phyloP scores from a whole-genome alignment of 2,329 filamentous ascomycete genomes.

The Colletotrichum somersetense region DNA sequence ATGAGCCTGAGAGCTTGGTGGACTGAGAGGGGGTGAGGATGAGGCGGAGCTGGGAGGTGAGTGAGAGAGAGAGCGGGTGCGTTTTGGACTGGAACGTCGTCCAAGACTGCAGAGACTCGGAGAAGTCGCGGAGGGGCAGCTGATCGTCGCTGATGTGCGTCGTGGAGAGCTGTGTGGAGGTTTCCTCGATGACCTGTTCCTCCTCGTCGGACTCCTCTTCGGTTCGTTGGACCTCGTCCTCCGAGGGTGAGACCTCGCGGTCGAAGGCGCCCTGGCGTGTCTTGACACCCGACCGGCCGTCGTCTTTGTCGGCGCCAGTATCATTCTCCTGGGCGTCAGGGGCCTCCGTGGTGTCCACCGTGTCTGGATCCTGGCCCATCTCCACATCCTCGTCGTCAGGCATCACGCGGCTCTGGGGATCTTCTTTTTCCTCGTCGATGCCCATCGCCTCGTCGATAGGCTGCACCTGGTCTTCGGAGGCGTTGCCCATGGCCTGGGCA shows the following conservation, averaged over 20 bases:
- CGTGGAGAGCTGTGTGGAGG: conserved; percentile 75
- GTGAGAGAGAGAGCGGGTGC: conserved; percentile 84
- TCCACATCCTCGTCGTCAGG: conserved; percentile 64
- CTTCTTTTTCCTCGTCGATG: conserved; percentile 79
- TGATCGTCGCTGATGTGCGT: conserved; percentile 73
- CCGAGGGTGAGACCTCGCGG: conserved; percentile 58
- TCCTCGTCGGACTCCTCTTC: conserved; percentile 62
- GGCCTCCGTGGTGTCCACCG: conserved; percentile 56
- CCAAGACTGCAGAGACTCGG: conserved; percentile 81
- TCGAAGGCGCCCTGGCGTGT: conserved; percentile 71
- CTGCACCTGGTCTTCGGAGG: conserved; percentile 87
- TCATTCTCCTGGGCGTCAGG: conserved; percentile 47
- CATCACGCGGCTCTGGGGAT: conserved; percentile 60
- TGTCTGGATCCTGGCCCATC: conserved; percentile 61
- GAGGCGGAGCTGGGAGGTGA: conserved; percentile 94
- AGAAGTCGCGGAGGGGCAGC: conserved; percentile 60
- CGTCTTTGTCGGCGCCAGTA: conserved; percentile 57
- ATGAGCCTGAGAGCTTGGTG: conserved; percentile 95
- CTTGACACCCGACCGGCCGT: conserved; percentile 70
- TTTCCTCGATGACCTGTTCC: conserved; percentile 63
- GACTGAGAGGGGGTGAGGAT: conserved; percentile 95
- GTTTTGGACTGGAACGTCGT: conserved; percentile 85
- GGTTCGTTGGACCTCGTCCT: conserved; percentile 51
- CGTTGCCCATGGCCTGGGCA: conserved; percentile 89
- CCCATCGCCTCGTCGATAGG: conserved; percentile 91